A percentile compares a stretch with the other conserved stretches of the same genome.
Conservation (phyloP, 805 yeast genomes). For the Metschnikowia cerradonensis region DNA sequence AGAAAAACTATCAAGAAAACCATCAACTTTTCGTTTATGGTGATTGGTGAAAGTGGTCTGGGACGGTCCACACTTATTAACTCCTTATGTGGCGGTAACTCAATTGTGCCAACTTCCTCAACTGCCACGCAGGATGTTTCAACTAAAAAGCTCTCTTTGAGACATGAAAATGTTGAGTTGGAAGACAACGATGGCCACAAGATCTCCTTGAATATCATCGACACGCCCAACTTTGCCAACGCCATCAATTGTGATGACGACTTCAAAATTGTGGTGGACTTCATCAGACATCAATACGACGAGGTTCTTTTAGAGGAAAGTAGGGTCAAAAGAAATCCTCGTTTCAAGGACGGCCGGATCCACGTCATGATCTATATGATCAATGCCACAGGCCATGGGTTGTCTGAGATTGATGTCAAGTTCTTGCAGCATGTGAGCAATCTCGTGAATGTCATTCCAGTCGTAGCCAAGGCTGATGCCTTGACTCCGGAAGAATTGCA, state of each 20-base stretch:
- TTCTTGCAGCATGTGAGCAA: constrained; percentile 40
- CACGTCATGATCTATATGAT: constrained; percentile 52
- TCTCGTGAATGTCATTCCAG: constrained; percentile 42
- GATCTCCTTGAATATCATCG: constrained; percentile 70
- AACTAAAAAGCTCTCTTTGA: constrained; percentile 48
- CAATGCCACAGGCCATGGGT: constrained; percentile 45
- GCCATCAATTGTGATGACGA: constrained; percentile 64
- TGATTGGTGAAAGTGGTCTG: constrained; percentile 80
- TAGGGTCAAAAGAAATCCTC: constrained; percentile 77
- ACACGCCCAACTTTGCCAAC: constrained; percentile 82
- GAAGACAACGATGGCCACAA: constrained; percentile 85
- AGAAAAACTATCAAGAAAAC: constrained; percentile 79
- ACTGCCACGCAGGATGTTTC: constrained; percentile 57
- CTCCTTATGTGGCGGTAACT: constrained; percentile 80
- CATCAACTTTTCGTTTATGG: constrained; percentile 80
- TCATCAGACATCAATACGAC: constrained; percentile 76
- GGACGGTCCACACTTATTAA: constrained; percentile 93
- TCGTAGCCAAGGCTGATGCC: constrained; percentile 42
- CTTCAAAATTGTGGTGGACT: constrained; percentile 70
- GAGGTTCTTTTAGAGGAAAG: constrained; percentile 78
- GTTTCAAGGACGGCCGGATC: constrained; percentile 80
- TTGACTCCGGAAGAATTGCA: constrained; percentile 45
- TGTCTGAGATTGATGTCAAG: constrained; percentile 39
- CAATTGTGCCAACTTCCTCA: constrained; percentile 67
- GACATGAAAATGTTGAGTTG: constrained; percentile 78